These are phyloP conservation scores for Rhododendron henanense DNA, from an alignment of 148 eudicot genomes.

Conservation along the genomic window DNA sequence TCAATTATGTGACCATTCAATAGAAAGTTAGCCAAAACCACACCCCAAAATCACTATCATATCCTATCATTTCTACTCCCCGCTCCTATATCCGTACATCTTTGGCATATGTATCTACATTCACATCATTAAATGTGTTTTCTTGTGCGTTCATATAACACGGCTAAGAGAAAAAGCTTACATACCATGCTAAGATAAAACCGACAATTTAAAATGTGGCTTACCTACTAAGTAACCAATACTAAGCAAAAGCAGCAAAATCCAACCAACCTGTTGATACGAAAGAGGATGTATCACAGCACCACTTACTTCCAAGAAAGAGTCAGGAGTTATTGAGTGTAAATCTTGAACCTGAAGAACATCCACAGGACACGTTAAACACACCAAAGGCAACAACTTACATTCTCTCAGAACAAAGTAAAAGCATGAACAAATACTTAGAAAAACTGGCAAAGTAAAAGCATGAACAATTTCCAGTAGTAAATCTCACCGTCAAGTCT, in stretches of 20 bases:
- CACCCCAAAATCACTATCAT: not conserved
- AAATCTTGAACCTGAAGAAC: conserved; percentile 81
- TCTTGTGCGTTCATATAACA: not conserved
- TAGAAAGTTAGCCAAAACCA: not conserved
- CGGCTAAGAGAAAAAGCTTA: not conserved
- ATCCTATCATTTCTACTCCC: not conserved
- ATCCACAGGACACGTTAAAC: conserved; percentile 16
- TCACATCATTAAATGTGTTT: not conserved
- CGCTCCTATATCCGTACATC: not conserved
- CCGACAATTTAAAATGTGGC: not conserved
- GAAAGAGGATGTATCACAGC: conserved; percentile 90
- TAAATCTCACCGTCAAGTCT: conserved; percentile 51
- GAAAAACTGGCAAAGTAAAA: not conserved
- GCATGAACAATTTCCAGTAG: not conserved
- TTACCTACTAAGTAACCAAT: not conserved
- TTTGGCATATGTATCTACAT: too few species aligned
- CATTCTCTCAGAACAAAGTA: not conserved
- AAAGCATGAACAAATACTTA: not conserved
- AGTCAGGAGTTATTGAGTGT: conserved; percentile 85
- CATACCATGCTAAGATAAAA: not conserved
- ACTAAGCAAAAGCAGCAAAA: conserved; percentile 5
- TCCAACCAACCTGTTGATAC: conserved; percentile 81
- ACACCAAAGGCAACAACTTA: not conserved
- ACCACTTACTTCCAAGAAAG: conserved; percentile 97
- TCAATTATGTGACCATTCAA: not conserved